Evolutionary conservation across 2,329 filamentous ascomycete species (phyloP), one percentile per base, ranked within the genome.

Genomic region (Apiospora marii): DNA sequence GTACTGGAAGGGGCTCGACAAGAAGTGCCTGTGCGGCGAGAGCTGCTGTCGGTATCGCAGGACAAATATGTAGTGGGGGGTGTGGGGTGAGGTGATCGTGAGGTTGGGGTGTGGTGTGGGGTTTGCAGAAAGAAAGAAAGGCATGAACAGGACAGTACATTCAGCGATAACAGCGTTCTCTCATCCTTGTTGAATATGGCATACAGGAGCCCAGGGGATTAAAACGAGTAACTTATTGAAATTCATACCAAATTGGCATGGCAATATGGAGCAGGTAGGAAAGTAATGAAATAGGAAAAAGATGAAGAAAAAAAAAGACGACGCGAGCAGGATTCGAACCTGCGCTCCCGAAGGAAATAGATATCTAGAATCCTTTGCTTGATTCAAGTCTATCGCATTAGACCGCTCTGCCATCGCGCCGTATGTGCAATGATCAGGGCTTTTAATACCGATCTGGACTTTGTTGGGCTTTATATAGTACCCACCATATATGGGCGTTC

Each of bases 1-100:
- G 72, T 90, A 90, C 76, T 90, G 88, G 88, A 82, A 84, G 68
- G 84, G 87, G 41, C 76, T 90, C 68, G 84, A 89, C 74, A 90
- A 90, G 78, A 82, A 80, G 14, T 90, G 87, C 77, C 80, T 89
- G 0, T 90, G 88, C 75, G 87, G 87, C 5, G 86, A 88, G 79
- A 77, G 81, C 16, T 86, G 86, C 71, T 90, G 88, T 76, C 80
- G 86, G 72, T 88, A 87, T 74, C 80, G 74, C 3, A 19, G 58
- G 58, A 41, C 30, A 4, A 64, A 41, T 12, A 34, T 13, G 16
- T 58, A 30, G 37, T 5, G 37, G 5, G 37, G 10, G 2, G 37
- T 6, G 37, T 41, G 37, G 37, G 37, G 37, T 41, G 37, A 41
- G 37, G 37, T 41, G 37, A 7, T 8, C 10, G 37, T 10, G 37